A percentile compares a stretch with the other conserved stretches of the same genome.
Evolutionary conservation across 2,329 filamentous ascomycete species (phyloP).

Genomic region (Talaromyces sp.): DNA sequence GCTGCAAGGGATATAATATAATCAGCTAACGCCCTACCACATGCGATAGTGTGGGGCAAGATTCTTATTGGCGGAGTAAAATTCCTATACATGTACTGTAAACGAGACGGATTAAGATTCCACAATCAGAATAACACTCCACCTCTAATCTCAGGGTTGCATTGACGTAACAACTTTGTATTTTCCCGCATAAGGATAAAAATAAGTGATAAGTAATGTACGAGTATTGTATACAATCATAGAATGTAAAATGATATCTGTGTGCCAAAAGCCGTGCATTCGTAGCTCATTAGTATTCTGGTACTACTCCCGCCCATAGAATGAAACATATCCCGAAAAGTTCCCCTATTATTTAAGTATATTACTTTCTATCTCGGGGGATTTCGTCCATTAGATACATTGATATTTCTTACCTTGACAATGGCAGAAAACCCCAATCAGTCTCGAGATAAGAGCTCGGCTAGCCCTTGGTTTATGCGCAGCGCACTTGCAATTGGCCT

Average conservation of each 20-base stretch:
- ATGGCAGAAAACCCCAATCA: background rate
- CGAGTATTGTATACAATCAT: background rate
- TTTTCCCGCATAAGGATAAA: background rate
- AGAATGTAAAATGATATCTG: background rate
- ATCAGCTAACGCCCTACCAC: background rate
- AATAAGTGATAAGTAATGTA: background rate
- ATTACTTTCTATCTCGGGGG: background rate
- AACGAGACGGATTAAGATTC: conserved; percentile 1
- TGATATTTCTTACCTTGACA: background rate
- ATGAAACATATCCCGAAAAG: background rate
- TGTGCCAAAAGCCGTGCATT: background rate
- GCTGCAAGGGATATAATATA: background rate
- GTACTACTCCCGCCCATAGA: background rate
- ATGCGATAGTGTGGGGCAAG: background rate
- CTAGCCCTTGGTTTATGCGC: background rate
- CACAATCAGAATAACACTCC: background rate
- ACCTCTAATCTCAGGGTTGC: background rate
- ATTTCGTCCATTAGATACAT: background rate
- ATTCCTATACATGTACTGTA: background rate
- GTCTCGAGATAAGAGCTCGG: conserved; percentile 1
- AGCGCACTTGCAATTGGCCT: background rate
- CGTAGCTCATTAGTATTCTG: background rate
- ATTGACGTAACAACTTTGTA: background rate
- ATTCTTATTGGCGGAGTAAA: conserved; percentile 1
- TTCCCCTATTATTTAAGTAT: background rate